phyloP scores from a whole-genome alignment of 306 rosid species.

The Hippophae gyantsensis region DNA sequence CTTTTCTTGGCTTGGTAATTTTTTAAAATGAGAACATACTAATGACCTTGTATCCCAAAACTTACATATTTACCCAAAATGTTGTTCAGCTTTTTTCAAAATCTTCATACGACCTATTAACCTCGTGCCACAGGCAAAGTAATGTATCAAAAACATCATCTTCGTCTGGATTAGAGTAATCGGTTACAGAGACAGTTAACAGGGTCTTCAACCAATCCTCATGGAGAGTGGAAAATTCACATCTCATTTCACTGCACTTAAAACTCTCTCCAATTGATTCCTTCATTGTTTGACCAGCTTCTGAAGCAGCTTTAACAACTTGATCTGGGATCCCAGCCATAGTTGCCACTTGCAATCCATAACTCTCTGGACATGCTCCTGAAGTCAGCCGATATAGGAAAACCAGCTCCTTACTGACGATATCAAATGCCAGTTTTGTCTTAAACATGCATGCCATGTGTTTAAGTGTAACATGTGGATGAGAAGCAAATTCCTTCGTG shows the following conservation, averaged over 20 bases:
- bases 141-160: constrained; percentile 63
- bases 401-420: constrained; percentile 47
- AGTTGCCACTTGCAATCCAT: constrained; percentile 83
- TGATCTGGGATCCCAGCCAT: constrained; percentile 85
- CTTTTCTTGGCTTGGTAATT: no score
- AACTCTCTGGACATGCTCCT: constrained; percentile 89
- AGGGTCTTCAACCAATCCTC: constrained; percentile 80
- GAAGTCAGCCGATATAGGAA: constrained; percentile 68
- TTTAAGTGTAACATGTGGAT: constrained; percentile 75
- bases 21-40: no score
- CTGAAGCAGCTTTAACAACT: constrained; percentile 60
- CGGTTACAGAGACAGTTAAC: constrained; percentile 30
- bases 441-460: constrained; percentile 91
- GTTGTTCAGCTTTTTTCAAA: no score
- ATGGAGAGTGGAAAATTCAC: constrained; percentile 82
- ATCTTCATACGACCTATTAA: constrained; percentile 33
- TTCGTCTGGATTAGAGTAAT: constrained; percentile 26
- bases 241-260: constrained; percentile 59
- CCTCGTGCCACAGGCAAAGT: constrained; percentile 61
- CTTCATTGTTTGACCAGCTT: constrained; percentile 64
- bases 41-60: no score
- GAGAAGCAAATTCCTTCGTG: constrained; percentile 83
- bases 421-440: constrained; percentile 36
- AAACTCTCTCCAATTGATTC: constrained; percentile 54
- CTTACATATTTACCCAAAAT: no score